Evolutionary conservation across 116 monocot genomes (phyloP).

Genomic region (Papilionanthe hybrid): DNA sequence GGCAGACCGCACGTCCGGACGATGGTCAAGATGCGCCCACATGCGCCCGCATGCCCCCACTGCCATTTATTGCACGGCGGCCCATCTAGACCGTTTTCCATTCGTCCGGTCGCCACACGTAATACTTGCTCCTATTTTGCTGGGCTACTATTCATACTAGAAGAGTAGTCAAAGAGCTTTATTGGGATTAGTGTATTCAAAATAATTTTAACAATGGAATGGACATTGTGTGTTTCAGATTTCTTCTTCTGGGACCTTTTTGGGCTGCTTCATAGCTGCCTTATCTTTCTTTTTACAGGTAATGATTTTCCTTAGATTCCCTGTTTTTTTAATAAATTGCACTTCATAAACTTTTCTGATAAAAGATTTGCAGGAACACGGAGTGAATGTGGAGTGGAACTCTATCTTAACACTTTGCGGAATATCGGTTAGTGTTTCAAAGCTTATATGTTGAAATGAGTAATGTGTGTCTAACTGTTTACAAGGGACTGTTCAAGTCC

Average conservation of each 20-base stretch:
- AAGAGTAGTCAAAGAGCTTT: too few relatives aligned
- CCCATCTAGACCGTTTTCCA: too few relatives aligned
- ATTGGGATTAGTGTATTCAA: too few relatives aligned
- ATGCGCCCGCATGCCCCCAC: too few relatives aligned
- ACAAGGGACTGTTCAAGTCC: too few relatives aligned
- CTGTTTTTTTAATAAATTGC: background rate
- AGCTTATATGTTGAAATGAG: background rate
- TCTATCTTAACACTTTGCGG: constrained; percentile 24
- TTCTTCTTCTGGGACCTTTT: constrained; percentile 65
- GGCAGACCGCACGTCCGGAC: too few relatives aligned
- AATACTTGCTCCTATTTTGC: too few relatives aligned
- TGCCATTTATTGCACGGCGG: too few relatives aligned
- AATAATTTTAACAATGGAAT: background rate
- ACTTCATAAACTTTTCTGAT: background rate
- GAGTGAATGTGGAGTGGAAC: background rate
- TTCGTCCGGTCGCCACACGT: too few relatives aligned
- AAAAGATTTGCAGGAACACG: background rate
- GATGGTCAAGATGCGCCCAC: too few relatives aligned
- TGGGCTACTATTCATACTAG: too few relatives aligned
- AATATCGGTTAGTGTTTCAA: constrained; percentile 10
- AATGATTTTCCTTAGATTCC: background rate
- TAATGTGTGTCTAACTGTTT: too few relatives aligned
- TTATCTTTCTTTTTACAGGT: constrained; percentile 50
- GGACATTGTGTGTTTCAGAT: constrained; percentile 22
- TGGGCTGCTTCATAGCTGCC: constrained; percentile 47